Percentiles rank a stretch among this genome's conserved stretches.
Conservation (phyloP, 495 filamentous ascomycete species). For the Penicillium cataractarum region DNA sequence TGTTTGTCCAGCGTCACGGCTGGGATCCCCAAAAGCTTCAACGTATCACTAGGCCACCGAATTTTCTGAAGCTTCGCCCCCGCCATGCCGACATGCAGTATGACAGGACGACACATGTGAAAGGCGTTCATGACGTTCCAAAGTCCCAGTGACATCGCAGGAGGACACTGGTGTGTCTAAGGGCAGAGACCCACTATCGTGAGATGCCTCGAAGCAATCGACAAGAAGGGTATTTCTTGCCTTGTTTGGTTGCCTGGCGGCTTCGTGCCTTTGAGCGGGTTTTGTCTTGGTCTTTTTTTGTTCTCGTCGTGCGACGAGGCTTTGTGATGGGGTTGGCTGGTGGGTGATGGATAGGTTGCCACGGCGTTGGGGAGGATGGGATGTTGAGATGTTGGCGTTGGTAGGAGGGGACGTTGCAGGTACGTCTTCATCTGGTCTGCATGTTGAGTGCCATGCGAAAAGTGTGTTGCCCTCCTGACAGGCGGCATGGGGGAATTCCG, state of each 20-base stretch:
- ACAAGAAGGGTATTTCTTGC: constrained; percentile 28
- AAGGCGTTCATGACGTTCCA: constrained; percentile 26
- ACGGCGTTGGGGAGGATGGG: background rate
- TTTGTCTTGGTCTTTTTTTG: constrained; percentile 22
- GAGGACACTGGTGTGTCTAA: constrained; percentile 6
- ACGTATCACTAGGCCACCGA: constrained; percentile 22
- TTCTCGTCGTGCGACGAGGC: constrained; percentile 21
- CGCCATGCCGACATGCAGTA: constrained; percentile 22
- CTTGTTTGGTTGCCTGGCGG: constrained; percentile 16
- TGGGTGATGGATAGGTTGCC: constrained; percentile 15
- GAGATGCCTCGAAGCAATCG: constrained; percentile 16
- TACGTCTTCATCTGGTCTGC: constrained; percentile 18
- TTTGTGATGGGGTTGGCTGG: constrained; percentile 23
- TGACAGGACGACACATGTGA: constrained; percentile 29
- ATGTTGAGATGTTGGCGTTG: background rate
- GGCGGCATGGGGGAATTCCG: background rate
- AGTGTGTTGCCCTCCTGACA: constrained; percentile 21
- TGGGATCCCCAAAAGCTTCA: background rate
- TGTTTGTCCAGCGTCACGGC: background rate
- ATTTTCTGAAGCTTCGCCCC: constrained; percentile 5
- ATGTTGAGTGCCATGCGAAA: constrained; percentile 21
- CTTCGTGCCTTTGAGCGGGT: constrained; percentile 26
- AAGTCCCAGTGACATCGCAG: constrained; percentile 24
- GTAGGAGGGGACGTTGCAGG: constrained; percentile 3
- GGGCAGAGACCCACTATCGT: constrained; percentile 15